Evolutionary conservation across 257 asterid genomes (phyloP).

Genomic region (Scutellaria barbata): DNA sequence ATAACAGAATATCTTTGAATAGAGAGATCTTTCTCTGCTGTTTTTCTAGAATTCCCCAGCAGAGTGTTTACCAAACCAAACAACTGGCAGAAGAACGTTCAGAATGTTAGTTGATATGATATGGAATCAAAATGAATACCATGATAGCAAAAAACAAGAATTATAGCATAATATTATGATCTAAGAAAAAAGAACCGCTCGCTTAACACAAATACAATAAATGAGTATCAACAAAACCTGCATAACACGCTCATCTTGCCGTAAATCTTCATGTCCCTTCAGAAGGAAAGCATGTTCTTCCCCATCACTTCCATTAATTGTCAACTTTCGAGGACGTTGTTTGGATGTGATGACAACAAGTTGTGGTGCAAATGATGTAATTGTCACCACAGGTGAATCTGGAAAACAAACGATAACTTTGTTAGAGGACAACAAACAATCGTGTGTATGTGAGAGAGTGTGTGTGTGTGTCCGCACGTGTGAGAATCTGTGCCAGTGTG

Average conservation of each 20-base stretch:
- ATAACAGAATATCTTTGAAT: conserved; percentile 93
- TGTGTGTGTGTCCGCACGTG: no score
- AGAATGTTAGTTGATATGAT: conserved; percentile 30
- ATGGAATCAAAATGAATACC: conserved; percentile 5
- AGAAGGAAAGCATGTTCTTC: conserved; percentile 93
- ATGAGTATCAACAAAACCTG: conserved; percentile 59
- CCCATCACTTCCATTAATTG: conserved; percentile 96
- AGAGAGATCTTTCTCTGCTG: conserved; percentile 92
- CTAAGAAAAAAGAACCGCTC: conserved; percentile 6
- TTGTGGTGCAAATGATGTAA: conserved; percentile 91
- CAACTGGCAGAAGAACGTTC: conserved; percentile 58
- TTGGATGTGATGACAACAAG: conserved; percentile 97
- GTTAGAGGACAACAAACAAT: conserved; percentile 19
- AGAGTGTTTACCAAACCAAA: conserved; percentile 96
- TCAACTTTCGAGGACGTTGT: conserved; percentile 97
- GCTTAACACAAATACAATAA: background rate
- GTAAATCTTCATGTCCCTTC: conserved; percentile 98
- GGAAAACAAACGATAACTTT: conserved; percentile 33
- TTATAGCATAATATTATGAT: conserved; percentile 18
- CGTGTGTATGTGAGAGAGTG: background rate
- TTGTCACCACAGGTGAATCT: conserved; percentile 94
- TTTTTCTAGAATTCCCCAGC: conserved; percentile 88
- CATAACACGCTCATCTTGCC: conserved; percentile 99
- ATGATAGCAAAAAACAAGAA: conserved; percentile 16
- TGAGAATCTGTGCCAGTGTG: no score